Conservation (phyloP, 768 basidiomycete genomes). For the Sistotremastrum niveocremeum region DNA sequence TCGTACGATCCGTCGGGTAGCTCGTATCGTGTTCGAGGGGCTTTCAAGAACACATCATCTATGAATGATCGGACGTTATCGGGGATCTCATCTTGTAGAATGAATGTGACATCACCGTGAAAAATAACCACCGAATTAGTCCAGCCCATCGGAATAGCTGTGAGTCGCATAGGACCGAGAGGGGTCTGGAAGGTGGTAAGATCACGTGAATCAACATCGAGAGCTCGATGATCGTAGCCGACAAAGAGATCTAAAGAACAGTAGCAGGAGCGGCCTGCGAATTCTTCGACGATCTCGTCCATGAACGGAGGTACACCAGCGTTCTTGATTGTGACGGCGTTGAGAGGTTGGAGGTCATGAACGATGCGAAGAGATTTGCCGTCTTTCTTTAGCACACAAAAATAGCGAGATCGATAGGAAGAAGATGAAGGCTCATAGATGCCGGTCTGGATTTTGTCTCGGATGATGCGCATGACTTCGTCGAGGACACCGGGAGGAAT, state of each 20-base stretch:
- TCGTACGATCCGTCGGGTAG: slow-evolving; percentile 17
- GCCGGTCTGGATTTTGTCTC: slow-evolving; percentile 23
- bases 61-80: slow-evolving; percentile 22
- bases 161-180: slow-evolving; percentile 18
- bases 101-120: slow-evolving; percentile 24
- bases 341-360: slow-evolving; percentile 15
- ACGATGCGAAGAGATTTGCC: slow-evolving; percentile 10
- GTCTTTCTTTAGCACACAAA: slow-evolving; percentile 21
- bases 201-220: slow-evolving; percentile 20
- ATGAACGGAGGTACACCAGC: slow-evolving; percentile 12
- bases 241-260: slow-evolving; percentile 14
- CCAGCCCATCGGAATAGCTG: slow-evolving; percentile 26
- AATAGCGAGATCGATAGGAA: slow-evolving; percentile 27
- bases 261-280: slow-evolving; percentile 11
- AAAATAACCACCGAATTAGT: slow-evolving; percentile 28
- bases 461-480: slow-evolving; percentile 20
- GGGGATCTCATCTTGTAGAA: slow-evolving; percentile 28
- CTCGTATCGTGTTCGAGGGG: slow-evolving; percentile 20
- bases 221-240: slow-evolving; percentile 21
- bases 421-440: slow-evolving; percentile 27
- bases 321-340: slow-evolving; percentile 21
- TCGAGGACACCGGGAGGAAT: slow-evolving; percentile 14
- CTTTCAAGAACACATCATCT: slow-evolving; percentile 25
- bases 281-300: slow-evolving; percentile 8
- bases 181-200: slow-evolving; percentile 29